These are phyloP conservation scores for Plectranthus barbatus DNA, from an alignment of 257 asterid species.

Conservation along the genomic window DNA sequence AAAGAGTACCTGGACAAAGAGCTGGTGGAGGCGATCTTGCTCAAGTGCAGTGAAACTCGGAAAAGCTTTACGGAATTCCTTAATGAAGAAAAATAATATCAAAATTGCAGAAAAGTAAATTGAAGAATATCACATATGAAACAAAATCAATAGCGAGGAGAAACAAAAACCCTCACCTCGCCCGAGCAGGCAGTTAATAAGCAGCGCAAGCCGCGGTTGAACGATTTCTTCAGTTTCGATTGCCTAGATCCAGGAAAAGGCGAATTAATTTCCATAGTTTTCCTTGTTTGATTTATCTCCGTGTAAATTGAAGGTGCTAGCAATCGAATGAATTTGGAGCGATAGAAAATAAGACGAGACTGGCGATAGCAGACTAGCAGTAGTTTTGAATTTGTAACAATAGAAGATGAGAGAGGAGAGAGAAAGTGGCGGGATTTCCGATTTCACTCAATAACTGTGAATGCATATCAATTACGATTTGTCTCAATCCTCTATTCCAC, in stretches of 20 bases:
- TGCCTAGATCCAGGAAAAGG: slow-evolving; percentile 40
- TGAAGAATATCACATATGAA: background rate
- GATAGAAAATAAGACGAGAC: background rate
- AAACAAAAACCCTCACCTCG: slow-evolving; percentile 32
- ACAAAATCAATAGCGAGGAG: background rate
- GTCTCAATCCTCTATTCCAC: too few species aligned
- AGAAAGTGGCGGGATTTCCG: slow-evolving; percentile 22
- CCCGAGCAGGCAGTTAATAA: slow-evolving; percentile 41
- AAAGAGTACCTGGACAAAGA: slow-evolving; percentile 29
- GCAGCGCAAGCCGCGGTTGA: slow-evolving; percentile 33
- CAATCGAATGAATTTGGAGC: background rate
- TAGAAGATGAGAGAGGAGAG: background rate
- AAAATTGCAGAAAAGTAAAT: background rate
- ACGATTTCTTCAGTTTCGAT: slow-evolving; percentile 37
- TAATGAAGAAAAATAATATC: background rate
- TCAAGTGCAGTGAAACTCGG: slow-evolving; percentile 32
- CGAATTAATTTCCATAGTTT: slow-evolving; percentile 27
- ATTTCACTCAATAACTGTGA: too few species aligned
- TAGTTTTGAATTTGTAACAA: too few species aligned
- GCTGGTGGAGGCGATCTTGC: slow-evolving; percentile 37
- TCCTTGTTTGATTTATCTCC: background rate
- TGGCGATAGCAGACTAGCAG: too few species aligned
- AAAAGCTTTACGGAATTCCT: slow-evolving; percentile 39
- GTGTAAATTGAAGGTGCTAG: background rate
- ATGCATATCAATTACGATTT: too few species aligned